Conservation (phyloP, 441 rosid genomes). For the Dalechampia spathulata region DNA sequence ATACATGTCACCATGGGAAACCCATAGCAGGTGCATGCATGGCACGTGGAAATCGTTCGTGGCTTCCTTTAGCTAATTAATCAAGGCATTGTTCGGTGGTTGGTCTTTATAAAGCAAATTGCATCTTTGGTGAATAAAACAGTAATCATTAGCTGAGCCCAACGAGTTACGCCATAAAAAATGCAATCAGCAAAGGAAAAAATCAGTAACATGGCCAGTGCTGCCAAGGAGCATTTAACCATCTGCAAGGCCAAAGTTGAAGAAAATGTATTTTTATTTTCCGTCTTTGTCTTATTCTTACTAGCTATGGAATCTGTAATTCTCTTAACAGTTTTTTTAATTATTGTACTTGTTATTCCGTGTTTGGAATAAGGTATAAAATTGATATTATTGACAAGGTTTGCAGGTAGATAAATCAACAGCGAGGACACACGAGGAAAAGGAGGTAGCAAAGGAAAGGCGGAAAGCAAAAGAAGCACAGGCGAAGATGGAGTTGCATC, state of each 20-base stretch:
- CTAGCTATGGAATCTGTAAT: too few relatives aligned
- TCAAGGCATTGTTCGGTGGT: too few relatives aligned
- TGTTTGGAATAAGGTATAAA: too few relatives aligned
- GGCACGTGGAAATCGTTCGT: too few relatives aligned
- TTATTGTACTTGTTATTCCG: too few relatives aligned
- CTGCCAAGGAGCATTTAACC: constrained; percentile 53
- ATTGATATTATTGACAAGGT: not conserved
- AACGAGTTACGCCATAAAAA: not conserved
- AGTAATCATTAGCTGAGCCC: too few relatives aligned
- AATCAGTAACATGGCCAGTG: constrained; percentile 57
- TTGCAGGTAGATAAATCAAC: constrained; percentile 42
- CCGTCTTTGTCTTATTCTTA: not conserved
- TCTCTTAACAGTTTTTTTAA: too few relatives aligned
- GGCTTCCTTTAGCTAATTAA: too few relatives aligned
- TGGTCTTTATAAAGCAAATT: too few relatives aligned
- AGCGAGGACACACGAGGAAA: constrained; percentile 50
- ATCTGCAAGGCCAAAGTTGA: constrained; percentile 45
- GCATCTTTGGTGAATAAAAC: too few relatives aligned
- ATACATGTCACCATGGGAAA: too few relatives aligned
- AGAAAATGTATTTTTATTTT: constrained; percentile 32
- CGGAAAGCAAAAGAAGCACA: constrained; percentile 56
- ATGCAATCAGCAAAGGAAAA: constrained; percentile 61
- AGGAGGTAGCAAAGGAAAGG: constrained; percentile 39
- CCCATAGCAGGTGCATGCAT: too few relatives aligned
- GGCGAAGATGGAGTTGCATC: constrained; percentile 52